These are phyloP conservation scores for Naganishia sp. DNA, from an alignment of 1,284 basidiomycete species.

Conservation along the genomic window DNA sequence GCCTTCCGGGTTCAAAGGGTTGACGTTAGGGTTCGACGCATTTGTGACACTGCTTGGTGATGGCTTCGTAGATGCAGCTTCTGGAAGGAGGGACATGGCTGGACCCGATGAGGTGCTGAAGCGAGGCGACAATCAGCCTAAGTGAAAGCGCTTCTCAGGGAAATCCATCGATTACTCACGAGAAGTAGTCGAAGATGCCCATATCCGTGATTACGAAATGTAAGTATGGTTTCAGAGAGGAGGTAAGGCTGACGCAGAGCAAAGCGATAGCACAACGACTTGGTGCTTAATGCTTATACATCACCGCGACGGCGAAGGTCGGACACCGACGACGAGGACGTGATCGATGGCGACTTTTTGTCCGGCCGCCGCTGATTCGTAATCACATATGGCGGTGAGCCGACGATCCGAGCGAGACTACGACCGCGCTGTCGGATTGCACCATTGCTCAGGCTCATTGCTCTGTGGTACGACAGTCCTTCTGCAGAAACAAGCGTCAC, in stretches of 20 bases:
- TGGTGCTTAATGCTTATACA: background rate
- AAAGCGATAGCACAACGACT: background rate
- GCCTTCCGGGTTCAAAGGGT: slow-evolving; percentile 84
- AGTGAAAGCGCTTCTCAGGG: background rate
- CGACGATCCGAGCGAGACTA: too few species aligned
- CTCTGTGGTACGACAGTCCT: too few species aligned
- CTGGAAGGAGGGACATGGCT: slow-evolving; percentile 10
- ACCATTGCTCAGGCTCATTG: too few species aligned
- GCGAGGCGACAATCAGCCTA: too few species aligned
- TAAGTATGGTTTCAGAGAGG: too few species aligned
- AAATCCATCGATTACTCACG: slow-evolving; percentile 24
- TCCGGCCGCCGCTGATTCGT: slow-evolving; percentile 14
- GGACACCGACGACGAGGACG: too few species aligned
- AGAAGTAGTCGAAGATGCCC: slow-evolving; percentile 21
- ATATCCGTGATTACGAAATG: background rate
- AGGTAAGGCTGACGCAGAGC: background rate
- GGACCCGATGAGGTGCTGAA: background rate
- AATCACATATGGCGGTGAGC: background rate
- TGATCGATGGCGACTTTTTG: slow-evolving; percentile 26
- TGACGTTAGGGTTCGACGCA: slow-evolving; percentile 61
- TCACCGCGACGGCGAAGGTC: slow-evolving; percentile 13
- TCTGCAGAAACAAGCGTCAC: too few species aligned
- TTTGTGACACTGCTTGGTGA: background rate
- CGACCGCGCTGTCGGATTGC: too few species aligned
- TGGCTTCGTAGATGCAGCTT: background rate